These are phyloP conservation scores for Aegle marmelos DNA, from an alignment of 345 rosid species.

Conservation along the genomic window DNA sequence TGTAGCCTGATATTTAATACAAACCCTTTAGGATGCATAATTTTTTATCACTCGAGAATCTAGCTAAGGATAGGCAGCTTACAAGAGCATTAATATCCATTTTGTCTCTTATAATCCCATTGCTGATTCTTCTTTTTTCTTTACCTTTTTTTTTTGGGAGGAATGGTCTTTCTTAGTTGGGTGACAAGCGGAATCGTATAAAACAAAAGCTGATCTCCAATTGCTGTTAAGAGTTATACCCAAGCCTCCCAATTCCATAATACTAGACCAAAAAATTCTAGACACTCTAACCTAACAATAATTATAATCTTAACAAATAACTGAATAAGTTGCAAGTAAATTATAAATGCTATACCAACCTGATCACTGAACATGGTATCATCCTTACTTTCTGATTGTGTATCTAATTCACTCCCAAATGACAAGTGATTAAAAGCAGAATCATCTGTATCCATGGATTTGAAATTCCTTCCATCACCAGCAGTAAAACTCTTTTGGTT, in stretches of 20 bases:
- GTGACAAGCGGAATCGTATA: background rate
- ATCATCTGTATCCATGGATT: slow-evolving; percentile 24
- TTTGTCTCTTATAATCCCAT: background rate
- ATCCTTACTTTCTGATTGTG: slow-evolving; percentile 42
- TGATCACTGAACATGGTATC: slow-evolving; percentile 33
- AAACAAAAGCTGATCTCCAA: background rate
- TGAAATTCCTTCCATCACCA: slow-evolving; percentile 34
- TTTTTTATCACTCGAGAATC: background rate
- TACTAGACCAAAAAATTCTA: background rate
- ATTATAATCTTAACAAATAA: background rate
- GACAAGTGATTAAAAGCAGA: slow-evolving; percentile 25
- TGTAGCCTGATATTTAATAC: background rate
- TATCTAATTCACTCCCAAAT: slow-evolving; percentile 28
- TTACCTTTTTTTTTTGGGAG: no score
- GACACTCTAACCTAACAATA: background rate
- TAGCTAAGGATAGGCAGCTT: background rate
- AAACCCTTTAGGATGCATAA: background rate
- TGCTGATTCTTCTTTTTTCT: no score
- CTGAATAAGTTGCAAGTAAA: background rate
- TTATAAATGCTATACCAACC: slow-evolving; percentile 37
- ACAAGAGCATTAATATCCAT: background rate
- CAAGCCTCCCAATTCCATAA: background rate
- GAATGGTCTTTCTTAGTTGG: background rate
- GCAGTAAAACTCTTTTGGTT: slow-evolving; percentile 27
- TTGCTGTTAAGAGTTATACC: background rate